Conservation (phyloP, 768 basidiomycete genomes). For the Boletus vinaceobasis region DNA sequence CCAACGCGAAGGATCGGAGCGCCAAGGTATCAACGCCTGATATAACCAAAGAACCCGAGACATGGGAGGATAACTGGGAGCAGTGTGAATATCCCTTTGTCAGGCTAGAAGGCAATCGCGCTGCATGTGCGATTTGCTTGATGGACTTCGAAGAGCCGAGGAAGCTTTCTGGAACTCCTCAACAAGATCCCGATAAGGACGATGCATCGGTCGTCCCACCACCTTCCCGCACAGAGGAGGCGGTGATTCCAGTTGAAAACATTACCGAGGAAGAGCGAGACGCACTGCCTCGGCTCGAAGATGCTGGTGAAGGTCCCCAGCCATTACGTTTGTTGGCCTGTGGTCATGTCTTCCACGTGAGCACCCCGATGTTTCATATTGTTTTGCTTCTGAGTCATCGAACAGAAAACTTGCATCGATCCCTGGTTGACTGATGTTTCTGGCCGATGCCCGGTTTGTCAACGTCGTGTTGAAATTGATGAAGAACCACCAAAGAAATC, state of each 20-base stretch:
- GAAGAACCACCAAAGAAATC: conserved; percentile 35
- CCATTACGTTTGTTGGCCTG: conserved; percentile 74
- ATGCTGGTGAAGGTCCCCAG: conserved; percentile 74
- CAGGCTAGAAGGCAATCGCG: conserved; percentile 75
- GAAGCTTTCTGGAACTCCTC: conserved; percentile 24
- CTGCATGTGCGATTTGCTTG: conserved; percentile 80
- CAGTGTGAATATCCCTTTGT: conserved; percentile 77
- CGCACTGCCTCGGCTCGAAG: conserved; percentile 51
- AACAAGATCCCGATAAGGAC: conserved; percentile 31
- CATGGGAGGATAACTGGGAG: conserved; percentile 82
- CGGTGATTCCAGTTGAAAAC: conserved; percentile 33
- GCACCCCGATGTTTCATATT: conserved; percentile 25
- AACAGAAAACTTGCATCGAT: conserved; percentile 82
- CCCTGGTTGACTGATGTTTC: conserved; percentile 86
- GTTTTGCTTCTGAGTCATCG: conserved; percentile 1
- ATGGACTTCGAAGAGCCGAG: conserved; percentile 80
- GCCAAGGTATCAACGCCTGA: conserved; percentile 8
- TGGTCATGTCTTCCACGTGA: conserved; percentile 88
- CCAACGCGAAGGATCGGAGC: conserved; percentile 17
- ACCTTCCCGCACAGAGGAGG: conserved; percentile 18
- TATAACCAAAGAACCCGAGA: conserved; percentile 34
- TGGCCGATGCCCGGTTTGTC: conserved; percentile 86
- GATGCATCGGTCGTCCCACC: conserved; percentile 5
- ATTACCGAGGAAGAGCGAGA: conserved; percentile 40
- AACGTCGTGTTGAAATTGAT: conserved; percentile 61